Evolutionary conservation across 2,329 filamentous ascomycete species (phyloP), one percentile per base, ranked within the genome.

Genomic region (Rhynchosporium secalis): DNA sequence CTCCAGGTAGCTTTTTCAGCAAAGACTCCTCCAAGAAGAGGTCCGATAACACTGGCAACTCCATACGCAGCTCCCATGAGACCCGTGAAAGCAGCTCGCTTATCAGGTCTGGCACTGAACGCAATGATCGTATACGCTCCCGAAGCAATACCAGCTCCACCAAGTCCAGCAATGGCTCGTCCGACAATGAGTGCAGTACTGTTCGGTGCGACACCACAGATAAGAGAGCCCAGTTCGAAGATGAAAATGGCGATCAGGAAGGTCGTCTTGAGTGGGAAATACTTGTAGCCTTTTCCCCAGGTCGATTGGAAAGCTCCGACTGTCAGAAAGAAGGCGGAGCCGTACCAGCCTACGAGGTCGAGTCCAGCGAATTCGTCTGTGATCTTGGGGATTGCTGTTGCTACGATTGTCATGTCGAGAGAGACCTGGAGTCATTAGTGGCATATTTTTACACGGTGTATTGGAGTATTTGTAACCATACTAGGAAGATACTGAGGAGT

Each of bases 331-430:
- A 80, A 84, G 47, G 81, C 81, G 15, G 81, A 78, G 2, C 82
- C 83, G 66, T 87, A 87, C 85, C 85, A 87, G 28, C 81, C 80
- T 12, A 80, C 65, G 74, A 73, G 15, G 75, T 79, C 73, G 76
- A 78, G 65, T 78, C 78, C 33, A 77, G 83, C 70, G 80, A 84
- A 71, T 76, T 81, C 56, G 36, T 72, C 78, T 1, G 82, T 83
- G 68, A 85, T 84, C 64, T 80, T 81, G 9, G 82, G 82, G 46
- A 85, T 83, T 9, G 81, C 82, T 0, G 81, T 84, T 3, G 81
- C 80, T n/a, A 84, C 78, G 61, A 84, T 84, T 13, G 81, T 83
- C 78, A 81, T 71, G 57, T 76, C 75, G 36, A 75, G 61, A 29
- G 71, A 65, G 29, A 73, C 69, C 70, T 71, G 8, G 1, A 36